Evolutionary conservation across 2,329 filamentous ascomycete genomes (phyloP).

Genomic region (Scopulariopsis brevicaulis): DNA sequence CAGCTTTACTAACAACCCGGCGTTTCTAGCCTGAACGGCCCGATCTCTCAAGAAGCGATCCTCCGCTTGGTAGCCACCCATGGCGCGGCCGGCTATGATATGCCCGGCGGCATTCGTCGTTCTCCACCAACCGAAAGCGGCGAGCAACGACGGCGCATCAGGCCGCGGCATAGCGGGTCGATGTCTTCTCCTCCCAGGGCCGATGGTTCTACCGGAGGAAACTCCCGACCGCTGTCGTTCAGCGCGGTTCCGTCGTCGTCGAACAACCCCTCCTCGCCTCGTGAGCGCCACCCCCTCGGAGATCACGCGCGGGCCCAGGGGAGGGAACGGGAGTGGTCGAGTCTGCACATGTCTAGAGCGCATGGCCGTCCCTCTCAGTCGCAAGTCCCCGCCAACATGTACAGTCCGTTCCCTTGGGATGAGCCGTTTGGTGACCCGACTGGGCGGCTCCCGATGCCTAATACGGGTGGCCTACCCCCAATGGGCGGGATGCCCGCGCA

Average conservation of each 20-base stretch:
- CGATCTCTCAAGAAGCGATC: background rate
- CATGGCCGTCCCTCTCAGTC: background rate
- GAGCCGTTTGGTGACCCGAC: background rate
- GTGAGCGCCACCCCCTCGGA: background rate
- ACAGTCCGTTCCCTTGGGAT: background rate
- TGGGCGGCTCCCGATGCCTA: background rate
- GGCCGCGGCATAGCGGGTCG: constrained; percentile 1
- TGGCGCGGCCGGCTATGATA: background rate
- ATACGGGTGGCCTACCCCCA: background rate
- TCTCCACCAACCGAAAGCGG: constrained; percentile 2
- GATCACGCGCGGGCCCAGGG: background rate
- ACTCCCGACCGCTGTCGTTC: background rate
- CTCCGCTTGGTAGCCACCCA: background rate
- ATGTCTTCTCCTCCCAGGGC: background rate
- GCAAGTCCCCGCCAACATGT: background rate
- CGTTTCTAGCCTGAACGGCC: background rate
- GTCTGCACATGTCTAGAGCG: background rate
- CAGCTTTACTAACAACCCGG: background rate
- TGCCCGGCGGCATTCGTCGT: background rate
- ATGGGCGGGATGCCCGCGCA: background rate
- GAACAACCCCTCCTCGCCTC: background rate
- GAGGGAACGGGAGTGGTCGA: background rate
- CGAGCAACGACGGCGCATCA: constrained; percentile 3
- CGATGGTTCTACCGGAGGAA: background rate
- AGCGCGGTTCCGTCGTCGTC: constrained; percentile 1